phyloP scores from a whole-genome alignment of 805 yeast genomes.

The Candida stauntonica region DNA sequence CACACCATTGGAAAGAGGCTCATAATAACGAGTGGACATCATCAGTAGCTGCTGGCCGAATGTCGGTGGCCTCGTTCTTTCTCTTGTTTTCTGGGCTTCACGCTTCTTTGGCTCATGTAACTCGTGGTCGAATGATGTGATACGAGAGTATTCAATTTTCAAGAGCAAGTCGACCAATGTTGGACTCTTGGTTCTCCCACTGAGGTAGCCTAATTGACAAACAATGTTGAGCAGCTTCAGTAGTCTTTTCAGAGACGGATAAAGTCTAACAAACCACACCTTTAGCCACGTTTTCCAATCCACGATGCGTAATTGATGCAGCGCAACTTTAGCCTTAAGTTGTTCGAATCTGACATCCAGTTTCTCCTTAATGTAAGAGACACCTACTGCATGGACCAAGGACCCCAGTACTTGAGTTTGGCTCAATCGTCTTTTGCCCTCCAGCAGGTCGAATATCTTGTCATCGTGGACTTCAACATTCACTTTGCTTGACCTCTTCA shows the following conservation, averaged over 20 bases:
- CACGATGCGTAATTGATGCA: slow-evolving; percentile 37
- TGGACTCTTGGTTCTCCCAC: slow-evolving; percentile 63
- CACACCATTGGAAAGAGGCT: slow-evolving; percentile 16
- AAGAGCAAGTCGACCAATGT: slow-evolving; percentile 56
- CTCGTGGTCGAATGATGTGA: slow-evolving; percentile 27
- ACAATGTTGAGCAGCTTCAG: slow-evolving; percentile 47
- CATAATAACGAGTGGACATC: slow-evolving; percentile 10
- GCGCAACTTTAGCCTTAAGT: slow-evolving; percentile 53
- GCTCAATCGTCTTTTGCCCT: slow-evolving; percentile 49
- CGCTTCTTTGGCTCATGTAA: slow-evolving; percentile 15
- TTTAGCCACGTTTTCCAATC: slow-evolving; percentile 23
- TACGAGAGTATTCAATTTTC: slow-evolving; percentile 54
- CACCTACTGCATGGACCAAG: slow-evolving; percentile 55
- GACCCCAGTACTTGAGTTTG: slow-evolving; percentile 49
- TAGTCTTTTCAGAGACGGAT: slow-evolving; percentile 52
- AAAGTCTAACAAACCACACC: slow-evolving; percentile 48
- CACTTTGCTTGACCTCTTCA: slow-evolving; percentile 49
- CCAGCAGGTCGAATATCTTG: slow-evolving; percentile 34
- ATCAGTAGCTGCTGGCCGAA: slow-evolving; percentile 22
- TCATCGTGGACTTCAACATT: slow-evolving; percentile 31
- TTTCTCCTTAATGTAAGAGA: slow-evolving; percentile 68
- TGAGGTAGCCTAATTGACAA: slow-evolving; percentile 59
- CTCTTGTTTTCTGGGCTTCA: neutral
- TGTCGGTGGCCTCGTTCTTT: slow-evolving; percentile 23
- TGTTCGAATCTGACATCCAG: slow-evolving; percentile 59